Evolutionary conservation across 2,329 filamentous ascomycete genomes (phyloP).

Genomic region (Aspergillus fumigatus): DNA sequence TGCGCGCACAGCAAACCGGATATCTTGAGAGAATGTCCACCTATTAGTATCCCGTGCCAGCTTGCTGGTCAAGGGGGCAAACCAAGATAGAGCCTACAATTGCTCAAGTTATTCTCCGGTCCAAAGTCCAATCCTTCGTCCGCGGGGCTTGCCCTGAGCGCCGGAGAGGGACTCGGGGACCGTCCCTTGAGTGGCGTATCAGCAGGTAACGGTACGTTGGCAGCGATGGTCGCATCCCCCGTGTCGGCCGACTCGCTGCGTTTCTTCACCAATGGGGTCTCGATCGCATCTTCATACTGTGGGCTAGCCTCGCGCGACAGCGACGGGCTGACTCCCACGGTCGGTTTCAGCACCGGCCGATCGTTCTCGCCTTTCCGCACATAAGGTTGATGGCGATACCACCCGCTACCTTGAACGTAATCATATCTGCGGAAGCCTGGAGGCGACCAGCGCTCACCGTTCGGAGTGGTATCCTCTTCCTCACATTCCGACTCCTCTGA

Average conservation of each 20-base stretch:
- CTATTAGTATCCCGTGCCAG: constrained; percentile 31
- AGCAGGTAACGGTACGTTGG: constrained; percentile 55
- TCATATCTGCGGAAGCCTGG: constrained; percentile 55
- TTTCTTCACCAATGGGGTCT: constrained; percentile 34
- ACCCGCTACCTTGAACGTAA: constrained; percentile 52
- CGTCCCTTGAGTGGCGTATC: constrained; percentile 55
- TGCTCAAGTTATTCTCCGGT: constrained; percentile 40
- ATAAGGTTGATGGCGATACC: constrained; percentile 51
- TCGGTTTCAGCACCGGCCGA: constrained; percentile 39
- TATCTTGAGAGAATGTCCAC: constrained; percentile 53
- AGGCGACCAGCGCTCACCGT: constrained; percentile 58
- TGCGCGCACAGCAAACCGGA: constrained; percentile 80
- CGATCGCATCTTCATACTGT: constrained; percentile 54
- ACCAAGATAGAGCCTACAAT: constrained; percentile 44
- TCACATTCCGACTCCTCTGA: constrained; percentile 47
- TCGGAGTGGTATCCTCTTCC: constrained; percentile 31
- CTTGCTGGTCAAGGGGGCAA: constrained; percentile 21
- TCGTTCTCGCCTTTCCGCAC: constrained; percentile 33
- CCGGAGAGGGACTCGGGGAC: constrained; percentile 50
- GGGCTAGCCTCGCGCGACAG: constrained; percentile 56
- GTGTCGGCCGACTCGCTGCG: constrained; percentile 19
- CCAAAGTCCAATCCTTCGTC: constrained; percentile 36
- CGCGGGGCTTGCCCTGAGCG: constrained; percentile 20
- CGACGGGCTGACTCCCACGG: constrained; percentile 42
- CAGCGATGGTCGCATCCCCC: constrained; percentile 26